These are phyloP conservation scores for Solanum pennellii DNA, from an alignment of 257 asterid genomes.

Conservation along the genomic window DNA sequence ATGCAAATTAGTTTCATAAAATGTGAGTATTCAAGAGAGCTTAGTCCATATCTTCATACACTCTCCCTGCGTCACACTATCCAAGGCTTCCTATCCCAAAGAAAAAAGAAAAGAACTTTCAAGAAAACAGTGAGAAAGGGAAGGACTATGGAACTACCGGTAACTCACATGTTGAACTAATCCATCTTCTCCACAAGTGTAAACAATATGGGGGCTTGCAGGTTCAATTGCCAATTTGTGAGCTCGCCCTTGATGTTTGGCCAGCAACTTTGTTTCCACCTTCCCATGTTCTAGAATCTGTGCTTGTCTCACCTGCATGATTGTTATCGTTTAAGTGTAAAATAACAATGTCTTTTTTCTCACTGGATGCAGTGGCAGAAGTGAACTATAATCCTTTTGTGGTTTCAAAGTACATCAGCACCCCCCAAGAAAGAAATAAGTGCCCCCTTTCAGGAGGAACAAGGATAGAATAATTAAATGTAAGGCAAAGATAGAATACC, in stretches of 20 bases:
- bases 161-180: slow-evolving; percentile 78
- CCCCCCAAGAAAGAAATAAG: background rate
- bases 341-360: background rate
- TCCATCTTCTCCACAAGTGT: slow-evolving; percentile 94
- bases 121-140: background rate
- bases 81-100: background rate
- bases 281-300: slow-evolving; percentile 52
- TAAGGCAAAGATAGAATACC: background rate
- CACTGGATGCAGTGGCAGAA: background rate
- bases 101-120: background rate
- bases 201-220: slow-evolving; percentile 70
- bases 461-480: background rate
- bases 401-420: background rate
- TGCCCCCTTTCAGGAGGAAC: background rate
- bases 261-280: slow-evolving; percentile 53
- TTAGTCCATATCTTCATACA: background rate
- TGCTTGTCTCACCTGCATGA: slow-evolving; percentile 65
- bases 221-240: slow-evolving; percentile 86
- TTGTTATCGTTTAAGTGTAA: background rate
- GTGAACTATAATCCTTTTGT: background rate
- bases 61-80: background rate
- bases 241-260: slow-evolving; percentile 59
- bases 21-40: background rate
- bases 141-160: background rate
- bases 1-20: background rate